A percentile compares a stretch with the other conserved stretches of the same genome.
phyloP scores from a whole-genome alignment of 352 stramenopile genomes.

The Globisporangium paroecandrum region DNA sequence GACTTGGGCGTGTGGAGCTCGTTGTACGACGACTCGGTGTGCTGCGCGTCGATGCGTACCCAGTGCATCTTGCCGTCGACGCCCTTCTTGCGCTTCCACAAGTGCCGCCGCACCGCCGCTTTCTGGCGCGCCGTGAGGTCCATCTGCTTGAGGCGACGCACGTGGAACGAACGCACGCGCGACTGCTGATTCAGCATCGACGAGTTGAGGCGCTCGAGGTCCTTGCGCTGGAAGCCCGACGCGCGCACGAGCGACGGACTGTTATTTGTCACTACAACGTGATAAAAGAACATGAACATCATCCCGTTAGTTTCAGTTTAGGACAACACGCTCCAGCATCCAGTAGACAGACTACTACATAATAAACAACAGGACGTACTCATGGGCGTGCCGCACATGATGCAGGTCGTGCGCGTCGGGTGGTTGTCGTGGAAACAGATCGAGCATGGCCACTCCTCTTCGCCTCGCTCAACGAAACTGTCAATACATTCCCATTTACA shows the following conservation, averaged over 20 bases:
- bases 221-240: slow-evolving; percentile 63
- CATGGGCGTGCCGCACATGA: slow-evolving; percentile 77
- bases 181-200: slow-evolving; percentile 81
- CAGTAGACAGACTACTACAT: too few species aligned
- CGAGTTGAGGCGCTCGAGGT: slow-evolving; percentile 58
- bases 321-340: background rate
- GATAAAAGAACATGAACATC: background rate
- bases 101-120: slow-evolving; percentile 64
- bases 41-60: slow-evolving; percentile 70
- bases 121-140: slow-evolving; percentile 79
- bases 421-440: slow-evolving; percentile 89
- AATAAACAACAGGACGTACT: slow-evolving; percentile 12
- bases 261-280: slow-evolving; percentile 32
- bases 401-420: slow-evolving; percentile 70
- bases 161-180: slow-evolving; percentile 79
- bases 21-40: slow-evolving; percentile 33
- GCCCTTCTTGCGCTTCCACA: slow-evolving; percentile 74
- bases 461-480: slow-evolving; percentile 70
- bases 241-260: slow-evolving; percentile 63
- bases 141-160: slow-evolving; percentile 83
- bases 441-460: slow-evolving; percentile 82
- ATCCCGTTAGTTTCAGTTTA: background rate
- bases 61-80: slow-evolving; percentile 74
- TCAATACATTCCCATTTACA: background rate
- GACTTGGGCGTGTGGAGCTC: slow-evolving; percentile 44